A percentile compares a stretch with the other conserved stretches of the same genome.
phyloP scores from a whole-genome alignment of 2,329 filamentous ascomycete species.

The Mariannaea sp. region DNA sequence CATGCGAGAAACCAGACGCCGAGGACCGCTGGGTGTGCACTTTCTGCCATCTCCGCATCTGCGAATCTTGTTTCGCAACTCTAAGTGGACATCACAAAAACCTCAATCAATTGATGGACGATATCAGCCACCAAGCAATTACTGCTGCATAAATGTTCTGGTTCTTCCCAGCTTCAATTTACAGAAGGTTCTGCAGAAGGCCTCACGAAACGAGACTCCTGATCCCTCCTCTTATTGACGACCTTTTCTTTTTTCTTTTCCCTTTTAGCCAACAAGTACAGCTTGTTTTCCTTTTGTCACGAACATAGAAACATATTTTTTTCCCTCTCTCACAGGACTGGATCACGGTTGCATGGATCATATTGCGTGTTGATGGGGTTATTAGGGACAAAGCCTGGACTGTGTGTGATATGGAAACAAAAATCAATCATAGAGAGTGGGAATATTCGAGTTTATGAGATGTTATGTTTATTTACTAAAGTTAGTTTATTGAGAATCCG shows the following conservation, averaged over 20 bases:
- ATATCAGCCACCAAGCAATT: slow-evolving; percentile 19
- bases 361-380: slow-evolving; percentile 15
- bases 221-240: not conserved
- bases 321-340: slow-evolving; percentile 9
- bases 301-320: slow-evolving; percentile 23
- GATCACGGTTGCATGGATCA: slow-evolving; percentile 32
- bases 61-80: slow-evolving; percentile 51
- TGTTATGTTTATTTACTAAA: slow-evolving; percentile 18
- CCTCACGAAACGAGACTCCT: no score
- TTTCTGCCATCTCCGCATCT: slow-evolving; percentile 59
- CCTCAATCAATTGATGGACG: slow-evolving; percentile 48
- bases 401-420: slow-evolving; percentile 21
- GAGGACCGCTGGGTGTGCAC: slow-evolving; percentile 53
- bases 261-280: not conserved
- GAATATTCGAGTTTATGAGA: not conserved
- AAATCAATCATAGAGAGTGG: slow-evolving; percentile 1
- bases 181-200: no score
- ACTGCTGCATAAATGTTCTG: not conserved
- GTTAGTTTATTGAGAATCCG: slow-evolving; percentile 18
- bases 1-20: slow-evolving; percentile 53
- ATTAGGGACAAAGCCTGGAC: slow-evolving; percentile 6
- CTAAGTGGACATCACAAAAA: slow-evolving; percentile 50
- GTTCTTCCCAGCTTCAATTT: no score
- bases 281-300: not conserved
- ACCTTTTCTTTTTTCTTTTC: not conserved